Percentiles rank a stretch among this genome's conserved stretches.
phyloP scores from a whole-genome alignment of 225 moss, liverwort and hornwort species.

The Marchantia polymorpha region DNA sequence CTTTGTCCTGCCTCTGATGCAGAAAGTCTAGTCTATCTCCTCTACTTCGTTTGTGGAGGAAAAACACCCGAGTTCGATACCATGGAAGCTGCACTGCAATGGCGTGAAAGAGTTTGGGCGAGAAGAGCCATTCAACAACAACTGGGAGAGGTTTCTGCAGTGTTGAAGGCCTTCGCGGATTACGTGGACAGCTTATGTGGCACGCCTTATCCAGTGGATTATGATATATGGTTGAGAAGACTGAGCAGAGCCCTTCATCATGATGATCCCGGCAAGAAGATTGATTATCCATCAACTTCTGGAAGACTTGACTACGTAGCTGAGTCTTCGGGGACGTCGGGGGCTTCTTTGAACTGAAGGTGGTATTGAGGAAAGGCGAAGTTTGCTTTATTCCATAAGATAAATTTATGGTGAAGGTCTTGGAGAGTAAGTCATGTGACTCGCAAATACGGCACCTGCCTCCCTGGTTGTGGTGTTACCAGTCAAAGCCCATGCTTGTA shows the following conservation, averaged over 20 bases:
- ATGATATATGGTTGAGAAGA: constrained; percentile 93
- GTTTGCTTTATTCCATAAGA: constrained; percentile 2
- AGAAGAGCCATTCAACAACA: constrained; percentile 96
- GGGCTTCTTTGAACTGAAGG: constrained; percentile 61
- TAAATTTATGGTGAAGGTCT: constrained; percentile 21
- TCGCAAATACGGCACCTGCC: background rate
- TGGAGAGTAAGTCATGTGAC: constrained; percentile 18
- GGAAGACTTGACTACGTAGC: constrained; percentile 80
- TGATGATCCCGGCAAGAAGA: constrained; percentile 79
- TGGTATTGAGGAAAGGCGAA: background rate
- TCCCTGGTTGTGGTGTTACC: background rate
- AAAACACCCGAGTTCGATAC: constrained; percentile 89
- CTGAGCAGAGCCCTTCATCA: constrained; percentile 76
- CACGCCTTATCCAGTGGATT: constrained; percentile 96
- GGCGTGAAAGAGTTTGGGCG: constrained; percentile 92
- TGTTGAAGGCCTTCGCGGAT: constrained; percentile 95
- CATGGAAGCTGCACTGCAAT: constrained; percentile 95
- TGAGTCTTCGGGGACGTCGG: constrained; percentile 92
- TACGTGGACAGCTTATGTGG: constrained; percentile 96
- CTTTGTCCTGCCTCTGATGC: constrained; percentile 95
- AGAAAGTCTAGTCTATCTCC: constrained; percentile 91
- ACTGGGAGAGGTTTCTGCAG: constrained; percentile 86
- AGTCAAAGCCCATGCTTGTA: constrained; percentile 28
- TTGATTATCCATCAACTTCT: constrained; percentile 63
- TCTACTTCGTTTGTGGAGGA: constrained; percentile 87